Conservation (phyloP, 306 rosid species). For the Lathyrus aphaca region DNA sequence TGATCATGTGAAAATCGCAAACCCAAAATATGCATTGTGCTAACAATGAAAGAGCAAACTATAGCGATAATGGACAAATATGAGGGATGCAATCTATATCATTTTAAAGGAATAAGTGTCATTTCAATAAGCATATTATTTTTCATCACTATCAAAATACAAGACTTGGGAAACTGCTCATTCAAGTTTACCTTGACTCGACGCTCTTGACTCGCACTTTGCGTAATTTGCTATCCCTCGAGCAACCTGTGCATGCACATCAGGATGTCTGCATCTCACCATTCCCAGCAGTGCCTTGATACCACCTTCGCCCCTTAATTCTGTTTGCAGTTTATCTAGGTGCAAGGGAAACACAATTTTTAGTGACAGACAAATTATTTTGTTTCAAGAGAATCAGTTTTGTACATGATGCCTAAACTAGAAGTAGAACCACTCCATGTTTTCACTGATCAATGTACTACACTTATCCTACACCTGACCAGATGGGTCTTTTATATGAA, state of each 20-base stretch:
- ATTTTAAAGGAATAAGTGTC: constrained; percentile 11
- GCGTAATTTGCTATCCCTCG: constrained; percentile 98
- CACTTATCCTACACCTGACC: background rate
- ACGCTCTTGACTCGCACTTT: constrained; percentile 92
- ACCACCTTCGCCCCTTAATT: constrained; percentile 86
- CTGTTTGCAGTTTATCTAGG: constrained; percentile 80
- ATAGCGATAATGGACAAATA: constrained; percentile 27
- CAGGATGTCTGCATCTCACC: constrained; percentile 96
- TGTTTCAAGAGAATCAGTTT: constrained; percentile 27
- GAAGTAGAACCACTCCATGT: constrained; percentile 23
- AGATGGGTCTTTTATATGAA: constrained; percentile 25
- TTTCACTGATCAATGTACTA: constrained; percentile 31
- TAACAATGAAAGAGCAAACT: constrained; percentile 28
- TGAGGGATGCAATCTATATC: constrained; percentile 27
- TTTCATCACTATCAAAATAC: constrained; percentile 11
- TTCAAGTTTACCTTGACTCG: constrained; percentile 74
- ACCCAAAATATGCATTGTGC: constrained; percentile 25
- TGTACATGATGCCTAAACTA: constrained; percentile 19
- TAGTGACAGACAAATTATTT: constrained; percentile 26
- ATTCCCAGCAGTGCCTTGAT: constrained; percentile 90
- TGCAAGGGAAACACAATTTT: constrained; percentile 35
- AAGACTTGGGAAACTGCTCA: constrained; percentile 19
- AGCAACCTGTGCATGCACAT: constrained; percentile 98
- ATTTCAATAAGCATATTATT: constrained; percentile 9
- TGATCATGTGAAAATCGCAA: constrained; percentile 7